A percentile compares a stretch with the other conserved stretches of the same genome.
These are phyloP conservation scores for Aureobasidium sp. DNA, from an alignment of 2,329 filamentous ascomycete species.

Conservation along the genomic window DNA sequence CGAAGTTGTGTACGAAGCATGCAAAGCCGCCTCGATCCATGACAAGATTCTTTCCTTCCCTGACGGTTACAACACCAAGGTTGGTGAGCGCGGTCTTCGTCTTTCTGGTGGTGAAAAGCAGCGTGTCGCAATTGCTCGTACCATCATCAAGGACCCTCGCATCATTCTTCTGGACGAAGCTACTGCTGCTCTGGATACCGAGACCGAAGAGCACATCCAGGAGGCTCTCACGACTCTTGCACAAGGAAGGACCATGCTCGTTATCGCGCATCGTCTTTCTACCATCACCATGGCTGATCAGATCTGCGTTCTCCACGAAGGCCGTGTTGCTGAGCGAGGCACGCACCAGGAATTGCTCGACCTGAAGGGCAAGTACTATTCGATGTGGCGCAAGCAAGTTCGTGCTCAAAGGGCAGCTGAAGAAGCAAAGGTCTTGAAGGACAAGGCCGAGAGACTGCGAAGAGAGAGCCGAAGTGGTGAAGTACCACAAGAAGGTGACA, in stretches of 20 bases:
- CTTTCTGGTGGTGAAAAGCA: conserved; percentile 90
- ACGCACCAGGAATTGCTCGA: conserved; percentile 43
- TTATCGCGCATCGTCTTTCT: conserved; percentile 69
- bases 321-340: conserved; percentile 43
- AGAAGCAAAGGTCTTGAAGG: conserved; percentile 40
- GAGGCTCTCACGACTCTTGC: conserved; percentile 73
- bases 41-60: conserved; percentile 86
- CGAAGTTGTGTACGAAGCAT: conserved; percentile 73
- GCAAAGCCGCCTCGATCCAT: conserved; percentile 80
- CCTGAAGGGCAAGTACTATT: conserved; percentile 37
- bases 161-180: conserved; percentile 93
- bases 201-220: conserved; percentile 90
- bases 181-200: conserved; percentile 81
- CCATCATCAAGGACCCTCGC: conserved; percentile 81
- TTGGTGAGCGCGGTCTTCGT: conserved; percentile 79
- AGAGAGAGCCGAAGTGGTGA: conserved; percentile 31
- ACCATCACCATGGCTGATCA: conserved; percentile 49
- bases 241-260: conserved; percentile 79
- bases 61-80: conserved; percentile 79
- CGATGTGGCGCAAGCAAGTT: conserved; percentile 46
- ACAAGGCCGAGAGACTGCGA: conserved; percentile 41
- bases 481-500: conserved; percentile 24
- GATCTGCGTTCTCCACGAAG: conserved; percentile 47
- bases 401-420: conserved; percentile 41
- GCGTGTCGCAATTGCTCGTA: conserved; percentile 84